phyloP scores from a whole-genome alignment of 495 filamentous ascomycete genomes.

The Baudoinia panamericana region DNA sequence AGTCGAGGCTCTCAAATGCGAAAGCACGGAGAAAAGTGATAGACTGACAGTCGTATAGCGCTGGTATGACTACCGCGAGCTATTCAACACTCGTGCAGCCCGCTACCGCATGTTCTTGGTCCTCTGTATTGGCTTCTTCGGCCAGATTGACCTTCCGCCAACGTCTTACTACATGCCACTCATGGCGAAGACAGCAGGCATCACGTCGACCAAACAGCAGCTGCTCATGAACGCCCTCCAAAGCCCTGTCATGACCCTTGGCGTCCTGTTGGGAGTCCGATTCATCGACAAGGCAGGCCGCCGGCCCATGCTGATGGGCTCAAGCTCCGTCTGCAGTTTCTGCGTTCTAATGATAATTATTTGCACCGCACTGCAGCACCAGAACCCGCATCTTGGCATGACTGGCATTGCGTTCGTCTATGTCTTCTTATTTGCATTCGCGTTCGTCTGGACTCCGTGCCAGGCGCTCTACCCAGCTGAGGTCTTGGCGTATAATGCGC shows the following conservation, averaged over 20 bases:
- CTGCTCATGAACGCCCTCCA: slow-evolving; percentile 7
- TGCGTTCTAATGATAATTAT: slow-evolving; percentile 5
- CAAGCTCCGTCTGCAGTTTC: not conserved
- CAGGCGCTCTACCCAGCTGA: slow-evolving; percentile 6
- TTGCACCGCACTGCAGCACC: slow-evolving; percentile 3
- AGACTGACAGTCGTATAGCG: not conserved
- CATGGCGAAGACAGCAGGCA: slow-evolving; percentile 1
- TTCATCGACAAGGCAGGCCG: slow-evolving; percentile 3
- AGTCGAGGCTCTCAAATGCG: too few relatives aligned
- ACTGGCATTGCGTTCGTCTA: slow-evolving; percentile 7
- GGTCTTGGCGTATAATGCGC: not conserved
- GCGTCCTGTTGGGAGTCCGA: not conserved
- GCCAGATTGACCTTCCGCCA: slow-evolving; percentile 2
- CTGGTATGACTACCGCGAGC: slow-evolving; percentile 6
- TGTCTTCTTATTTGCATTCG: slow-evolving; percentile 3
- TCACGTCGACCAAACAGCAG: slow-evolving; percentile 5
- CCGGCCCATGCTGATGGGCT: not conserved
- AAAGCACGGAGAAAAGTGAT: too few relatives aligned
- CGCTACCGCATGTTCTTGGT: slow-evolving; percentile 4
- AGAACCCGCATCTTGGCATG: slow-evolving; percentile 1
- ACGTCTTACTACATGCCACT: slow-evolving; percentile 7
- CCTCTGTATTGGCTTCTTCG: slow-evolving; percentile 1
- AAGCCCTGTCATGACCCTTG: slow-evolving; percentile 3
- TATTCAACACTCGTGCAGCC: slow-evolving; percentile 5
- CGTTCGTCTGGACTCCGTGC: slow-evolving; percentile 5